phyloP scores from a whole-genome alignment of 2,329 filamentous ascomycete species.

The Aspergillaceae sp. region DNA sequence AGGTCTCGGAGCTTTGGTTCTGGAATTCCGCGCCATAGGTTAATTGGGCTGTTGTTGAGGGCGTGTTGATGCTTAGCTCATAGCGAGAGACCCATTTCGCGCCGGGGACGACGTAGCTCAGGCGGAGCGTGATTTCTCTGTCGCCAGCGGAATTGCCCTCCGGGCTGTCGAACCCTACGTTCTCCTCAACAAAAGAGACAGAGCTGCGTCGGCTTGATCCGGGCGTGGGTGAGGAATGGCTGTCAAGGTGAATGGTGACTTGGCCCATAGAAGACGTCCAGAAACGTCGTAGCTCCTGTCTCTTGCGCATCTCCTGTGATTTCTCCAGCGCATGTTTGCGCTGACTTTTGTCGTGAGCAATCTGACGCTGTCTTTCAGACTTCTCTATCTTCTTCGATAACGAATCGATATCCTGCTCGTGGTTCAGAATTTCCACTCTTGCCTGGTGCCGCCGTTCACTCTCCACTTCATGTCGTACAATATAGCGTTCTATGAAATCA shows the following conservation, averaged over 20 bases:
- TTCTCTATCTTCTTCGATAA: slow-evolving; percentile 13
- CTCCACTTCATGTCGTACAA: slow-evolving; percentile 18
- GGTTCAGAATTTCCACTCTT: slow-evolving; percentile 13
- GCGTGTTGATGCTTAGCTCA: slow-evolving; percentile 53
- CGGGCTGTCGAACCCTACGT: background rate
- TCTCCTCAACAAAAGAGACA: background rate
- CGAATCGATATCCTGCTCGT: slow-evolving; percentile 18
- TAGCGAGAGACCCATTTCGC: slow-evolving; percentile 56
- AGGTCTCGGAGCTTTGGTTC: slow-evolving; percentile 56
- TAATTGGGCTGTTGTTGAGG: slow-evolving; percentile 44
- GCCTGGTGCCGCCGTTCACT: slow-evolving; percentile 16
- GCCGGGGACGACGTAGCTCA: slow-evolving; percentile 53
- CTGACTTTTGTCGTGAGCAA: background rate
- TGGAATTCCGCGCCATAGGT: slow-evolving; percentile 56
- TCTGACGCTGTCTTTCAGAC: slow-evolving; percentile 7
- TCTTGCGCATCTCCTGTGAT: slow-evolving; percentile 17
- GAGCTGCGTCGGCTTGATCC: background rate
- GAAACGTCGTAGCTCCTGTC: slow-evolving; percentile 27
- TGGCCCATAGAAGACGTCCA: slow-evolving; percentile 29
- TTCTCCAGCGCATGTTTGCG: slow-evolving; percentile 9
- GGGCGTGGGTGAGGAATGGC: slow-evolving; percentile 5
- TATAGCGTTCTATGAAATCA: slow-evolving; percentile 29
- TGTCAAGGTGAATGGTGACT: slow-evolving; percentile 30
- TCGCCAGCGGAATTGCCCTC: slow-evolving; percentile 1
- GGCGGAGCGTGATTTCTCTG: slow-evolving; percentile 29